phyloP scores from a whole-genome alignment of 2,329 filamentous ascomycete species.

The Whalleya microplaca region DNA sequence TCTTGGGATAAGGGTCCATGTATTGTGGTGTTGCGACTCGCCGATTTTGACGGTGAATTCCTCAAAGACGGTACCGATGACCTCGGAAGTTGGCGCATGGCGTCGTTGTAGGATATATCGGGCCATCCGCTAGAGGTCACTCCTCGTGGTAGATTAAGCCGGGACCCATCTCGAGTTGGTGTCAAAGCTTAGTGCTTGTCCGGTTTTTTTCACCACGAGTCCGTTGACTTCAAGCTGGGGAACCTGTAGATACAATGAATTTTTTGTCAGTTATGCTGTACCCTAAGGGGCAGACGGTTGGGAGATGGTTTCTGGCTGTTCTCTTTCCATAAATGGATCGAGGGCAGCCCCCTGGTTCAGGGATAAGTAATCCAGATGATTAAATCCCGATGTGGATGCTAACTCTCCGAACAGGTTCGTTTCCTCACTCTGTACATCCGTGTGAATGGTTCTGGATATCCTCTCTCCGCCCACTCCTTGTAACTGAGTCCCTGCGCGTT shows the following conservation, averaged over 20 bases:
- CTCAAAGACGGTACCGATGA: constrained; percentile 29
- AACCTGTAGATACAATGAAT: constrained; percentile 22
- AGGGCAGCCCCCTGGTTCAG: constrained; percentile 34
- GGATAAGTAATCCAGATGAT: constrained; percentile 34
- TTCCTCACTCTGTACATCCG: constrained; percentile 2
- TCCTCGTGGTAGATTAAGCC: constrained; percentile 39
- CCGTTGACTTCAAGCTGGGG: constrained; percentile 8
- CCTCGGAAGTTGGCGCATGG: constrained; percentile 12
- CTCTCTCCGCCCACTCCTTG: constrained; percentile 18
- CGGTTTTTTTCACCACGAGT: constrained; percentile 44
- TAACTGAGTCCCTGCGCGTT: constrained; percentile 17
- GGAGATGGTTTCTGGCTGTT: constrained; percentile 30
- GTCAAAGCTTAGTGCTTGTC: constrained; percentile 96
- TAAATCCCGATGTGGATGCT: constrained; percentile 13
- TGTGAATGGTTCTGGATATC: constrained; percentile 15
- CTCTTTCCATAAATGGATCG: constrained; percentile 10
- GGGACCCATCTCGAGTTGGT: constrained; percentile 91
- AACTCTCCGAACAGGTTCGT: constrained; percentile 15
- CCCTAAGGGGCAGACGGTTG: constrained; percentile 15
- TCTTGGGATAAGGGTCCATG: constrained; percentile 29
- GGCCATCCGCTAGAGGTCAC: constrained; percentile 25
- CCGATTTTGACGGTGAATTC: constrained; percentile 33
- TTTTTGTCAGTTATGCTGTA: constrained; percentile 25
- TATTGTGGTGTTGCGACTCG: constrained; percentile 26
- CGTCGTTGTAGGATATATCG: constrained; percentile 19